A percentile compares a stretch with the other conserved stretches of the same genome.
Evolutionary conservation across 345 rosid species (phyloP).

Genomic region (Mangifera indica): DNA sequence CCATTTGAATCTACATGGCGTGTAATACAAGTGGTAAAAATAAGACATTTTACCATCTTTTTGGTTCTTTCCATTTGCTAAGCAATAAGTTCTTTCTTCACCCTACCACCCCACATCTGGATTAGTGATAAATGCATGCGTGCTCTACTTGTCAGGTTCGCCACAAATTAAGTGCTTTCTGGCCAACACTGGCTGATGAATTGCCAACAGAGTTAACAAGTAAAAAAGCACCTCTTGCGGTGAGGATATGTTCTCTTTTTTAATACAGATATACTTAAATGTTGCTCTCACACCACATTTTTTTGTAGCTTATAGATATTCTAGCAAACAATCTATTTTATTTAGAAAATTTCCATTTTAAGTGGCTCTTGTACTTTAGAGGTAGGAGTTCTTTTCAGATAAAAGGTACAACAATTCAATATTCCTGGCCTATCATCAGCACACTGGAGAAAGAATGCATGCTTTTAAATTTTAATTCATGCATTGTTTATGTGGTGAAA

Average conservation of each 20-base stretch:
- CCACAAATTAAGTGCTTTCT: slow-evolving; percentile 49
- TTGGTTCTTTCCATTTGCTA: not conserved
- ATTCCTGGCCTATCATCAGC: not conserved
- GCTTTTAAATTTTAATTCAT: not conserved
- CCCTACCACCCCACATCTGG: not conserved
- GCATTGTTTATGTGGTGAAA: not conserved
- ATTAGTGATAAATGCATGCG: slow-evolving; percentile 10
- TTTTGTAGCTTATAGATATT: not conserved
- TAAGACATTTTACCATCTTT: slow-evolving; percentile 4
- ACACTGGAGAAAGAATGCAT: not conserved
- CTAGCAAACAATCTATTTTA: not conserved
- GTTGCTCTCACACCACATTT: not conserved
- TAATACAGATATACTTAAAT: not conserved
- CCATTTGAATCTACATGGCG: slow-evolving; percentile 92
- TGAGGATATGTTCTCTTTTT: slow-evolving; percentile 22
- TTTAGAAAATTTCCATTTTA: not conserved
- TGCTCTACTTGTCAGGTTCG: slow-evolving; percentile 58
- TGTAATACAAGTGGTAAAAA: slow-evolving; percentile 66
- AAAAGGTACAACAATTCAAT: not conserved
- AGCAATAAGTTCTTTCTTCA: not conserved
- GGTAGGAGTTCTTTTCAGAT: not conserved
- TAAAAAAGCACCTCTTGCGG: slow-evolving; percentile 46
- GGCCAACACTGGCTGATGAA: slow-evolving; percentile 75
- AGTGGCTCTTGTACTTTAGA: not conserved
- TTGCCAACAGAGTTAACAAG: slow-evolving; percentile 53